Conservation (phyloP, 2,329 filamentous ascomycete genomes). For the Hawksworthiomyces lignivorus region DNA sequence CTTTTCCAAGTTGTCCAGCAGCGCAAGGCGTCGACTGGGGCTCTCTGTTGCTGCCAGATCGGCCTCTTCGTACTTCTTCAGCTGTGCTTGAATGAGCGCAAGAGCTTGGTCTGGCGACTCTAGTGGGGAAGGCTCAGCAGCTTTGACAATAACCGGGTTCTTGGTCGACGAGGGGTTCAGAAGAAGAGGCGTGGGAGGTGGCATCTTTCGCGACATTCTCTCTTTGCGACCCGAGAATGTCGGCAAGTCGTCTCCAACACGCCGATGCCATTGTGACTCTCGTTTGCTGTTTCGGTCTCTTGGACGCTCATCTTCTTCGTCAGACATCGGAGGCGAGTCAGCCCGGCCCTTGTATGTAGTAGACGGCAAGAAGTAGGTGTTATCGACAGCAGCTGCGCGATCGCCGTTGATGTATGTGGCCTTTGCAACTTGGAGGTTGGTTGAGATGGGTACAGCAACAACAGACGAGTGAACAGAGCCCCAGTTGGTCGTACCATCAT, state of each 20-base stretch:
- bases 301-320: background rate
- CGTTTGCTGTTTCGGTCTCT: conserved; percentile 11
- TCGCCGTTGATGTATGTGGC: conserved; percentile 31
- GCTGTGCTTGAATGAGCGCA: conserved; percentile 42
- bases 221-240: conserved; percentile 49
- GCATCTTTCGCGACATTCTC: conserved; percentile 40
- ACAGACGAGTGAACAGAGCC: conserved; percentile 44
- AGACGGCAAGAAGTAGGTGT: conserved; percentile 3
- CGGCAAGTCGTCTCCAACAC: conserved; percentile 51
- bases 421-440: conserved; percentile 32
- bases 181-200: conserved; percentile 48
- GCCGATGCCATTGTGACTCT: conserved; percentile 42
- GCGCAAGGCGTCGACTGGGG: conserved; percentile 35
- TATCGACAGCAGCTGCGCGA: conserved; percentile 3
- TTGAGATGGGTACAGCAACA: conserved; percentile 35
- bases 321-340: conserved; percentile 2
- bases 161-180: conserved; percentile 35
- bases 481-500: conserved; percentile 39
- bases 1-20: conserved; percentile 51
- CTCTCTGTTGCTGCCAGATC: conserved; percentile 23
- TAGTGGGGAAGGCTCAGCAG: conserved; percentile 43
- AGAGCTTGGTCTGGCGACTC: conserved; percentile 45
- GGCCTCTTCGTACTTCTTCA: conserved; percentile 39
- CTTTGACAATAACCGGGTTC: conserved; percentile 35
- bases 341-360: background rate